These are phyloP conservation scores for Ilyonectria robusta DNA, from an alignment of 2,329 filamentous ascomycete genomes.

Conservation along the genomic window DNA sequence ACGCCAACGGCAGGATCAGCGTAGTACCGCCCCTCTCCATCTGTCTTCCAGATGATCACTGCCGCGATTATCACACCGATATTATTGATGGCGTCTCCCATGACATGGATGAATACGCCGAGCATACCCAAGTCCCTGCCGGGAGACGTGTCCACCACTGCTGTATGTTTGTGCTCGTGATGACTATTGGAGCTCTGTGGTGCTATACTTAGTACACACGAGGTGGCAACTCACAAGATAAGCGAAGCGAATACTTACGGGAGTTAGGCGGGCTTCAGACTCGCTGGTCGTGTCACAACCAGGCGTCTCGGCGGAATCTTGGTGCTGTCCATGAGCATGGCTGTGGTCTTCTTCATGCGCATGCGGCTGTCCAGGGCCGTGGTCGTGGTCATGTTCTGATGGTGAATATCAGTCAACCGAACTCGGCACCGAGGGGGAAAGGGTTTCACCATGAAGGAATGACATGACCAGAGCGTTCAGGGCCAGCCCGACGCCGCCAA, in stretches of 20 bases:
- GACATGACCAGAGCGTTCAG: constrained; percentile 77
- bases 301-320: constrained; percentile 24
- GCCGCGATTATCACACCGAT: constrained; percentile 81
- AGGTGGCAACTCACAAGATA: constrained; percentile 10
- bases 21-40: constrained; percentile 73
- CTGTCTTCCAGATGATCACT: constrained; percentile 76
- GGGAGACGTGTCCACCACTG: constrained; percentile 46
- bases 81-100: constrained; percentile 83
- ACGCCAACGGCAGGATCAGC: constrained; percentile 79
- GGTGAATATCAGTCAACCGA: constrained; percentile 15
- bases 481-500: constrained; percentile 76
- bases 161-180: constrained; percentile 64
- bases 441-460: constrained; percentile 73
- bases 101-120: constrained; percentile 78
- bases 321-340: constrained; percentile 18
- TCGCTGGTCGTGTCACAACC: constrained; percentile 28
- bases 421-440: not conserved
- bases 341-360: constrained; percentile 57
- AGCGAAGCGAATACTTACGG: constrained; percentile 34
- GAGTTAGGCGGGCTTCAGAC: constrained; percentile 30
- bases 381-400: constrained; percentile 56
- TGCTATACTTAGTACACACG: constrained; percentile 30
- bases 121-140: constrained; percentile 78
- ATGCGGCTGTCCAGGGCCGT: constrained; percentile 48
- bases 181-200: constrained; percentile 52